These are phyloP conservation scores for Oxalis stricta DNA, from an alignment of 441 rosid species.

Conservation along the genomic window DNA sequence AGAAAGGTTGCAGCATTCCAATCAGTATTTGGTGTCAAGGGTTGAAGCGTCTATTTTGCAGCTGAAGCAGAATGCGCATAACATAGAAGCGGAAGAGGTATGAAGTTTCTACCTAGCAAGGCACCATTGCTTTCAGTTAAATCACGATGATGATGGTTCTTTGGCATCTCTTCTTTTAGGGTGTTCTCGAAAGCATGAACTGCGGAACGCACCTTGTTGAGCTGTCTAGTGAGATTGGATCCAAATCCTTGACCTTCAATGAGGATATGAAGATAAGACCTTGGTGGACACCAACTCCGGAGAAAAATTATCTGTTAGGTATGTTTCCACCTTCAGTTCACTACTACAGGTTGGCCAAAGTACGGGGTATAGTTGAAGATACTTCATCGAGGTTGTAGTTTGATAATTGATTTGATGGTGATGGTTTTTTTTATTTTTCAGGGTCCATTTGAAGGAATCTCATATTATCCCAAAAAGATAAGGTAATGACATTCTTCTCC, in stretches of 20 bases:
- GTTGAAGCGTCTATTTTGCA: constrained; percentile 67
- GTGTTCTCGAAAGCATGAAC: constrained; percentile 62
- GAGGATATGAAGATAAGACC: constrained; percentile 90
- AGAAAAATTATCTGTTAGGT: constrained; percentile 82
- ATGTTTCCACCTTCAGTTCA: not conserved
- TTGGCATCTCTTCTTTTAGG: constrained; percentile 24
- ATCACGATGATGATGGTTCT: constrained; percentile 3
- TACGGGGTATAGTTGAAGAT: not conserved
- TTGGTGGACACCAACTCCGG: constrained; percentile 96
- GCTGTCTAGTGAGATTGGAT: constrained; percentile 70
- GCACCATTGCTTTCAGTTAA: not conserved
- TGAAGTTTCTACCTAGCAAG: not conserved
- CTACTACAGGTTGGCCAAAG: not conserved
- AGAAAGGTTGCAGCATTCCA: constrained; percentile 71
- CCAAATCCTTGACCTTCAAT: constrained; percentile 60
- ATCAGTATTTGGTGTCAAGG: constrained; percentile 64
- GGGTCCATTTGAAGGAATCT: constrained; percentile 91
- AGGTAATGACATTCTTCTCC: constrained; percentile 39
- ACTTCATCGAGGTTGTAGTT: not conserved
- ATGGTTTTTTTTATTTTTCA: too few species aligned
- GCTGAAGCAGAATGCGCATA: constrained; percentile 69
- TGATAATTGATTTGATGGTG: not conserved
- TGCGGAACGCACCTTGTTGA: constrained; percentile 57
- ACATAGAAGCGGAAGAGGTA: constrained; percentile 78
- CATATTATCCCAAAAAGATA: constrained; percentile 47